phyloP scores from a whole-genome alignment of 75 land plant genomes.

The Cunninghamia lanceolata region DNA sequence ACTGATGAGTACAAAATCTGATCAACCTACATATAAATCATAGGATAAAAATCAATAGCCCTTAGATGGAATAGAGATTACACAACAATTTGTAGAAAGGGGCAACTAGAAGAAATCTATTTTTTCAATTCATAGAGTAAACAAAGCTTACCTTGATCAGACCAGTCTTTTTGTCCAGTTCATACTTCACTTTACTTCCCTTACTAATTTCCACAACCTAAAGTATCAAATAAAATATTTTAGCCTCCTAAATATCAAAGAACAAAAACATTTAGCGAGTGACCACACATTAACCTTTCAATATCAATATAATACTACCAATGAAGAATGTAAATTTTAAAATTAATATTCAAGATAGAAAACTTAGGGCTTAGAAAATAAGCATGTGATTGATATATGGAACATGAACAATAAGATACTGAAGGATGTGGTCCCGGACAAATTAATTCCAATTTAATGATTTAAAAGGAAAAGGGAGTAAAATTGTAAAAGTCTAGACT shows the following conservation, averaged over 20 bases:
- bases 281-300: background rate
- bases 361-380: background rate
- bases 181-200: constrained; percentile 82
- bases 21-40: too few species aligned
- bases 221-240: background rate
- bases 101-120: background rate
- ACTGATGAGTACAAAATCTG: too few species aligned
- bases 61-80: background rate
- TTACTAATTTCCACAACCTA: constrained; percentile 72
- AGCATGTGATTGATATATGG: background rate
- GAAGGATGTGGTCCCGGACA: background rate
- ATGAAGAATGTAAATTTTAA: background rate
- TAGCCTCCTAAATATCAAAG: background rate
- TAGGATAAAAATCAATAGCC: background rate
- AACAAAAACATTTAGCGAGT: background rate
- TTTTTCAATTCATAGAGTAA: background rate
- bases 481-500: too few species aligned
- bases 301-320: background rate
- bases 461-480: background rate
- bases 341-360: too few species aligned
- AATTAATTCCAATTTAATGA: background rate
- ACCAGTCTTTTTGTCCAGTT: too few species aligned
- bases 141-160: too few species aligned
- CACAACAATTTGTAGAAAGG: background rate
- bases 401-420: too few species aligned